Conservation (phyloP, 2,329 filamentous ascomycete species). For the Alternaria sp. region DNA sequence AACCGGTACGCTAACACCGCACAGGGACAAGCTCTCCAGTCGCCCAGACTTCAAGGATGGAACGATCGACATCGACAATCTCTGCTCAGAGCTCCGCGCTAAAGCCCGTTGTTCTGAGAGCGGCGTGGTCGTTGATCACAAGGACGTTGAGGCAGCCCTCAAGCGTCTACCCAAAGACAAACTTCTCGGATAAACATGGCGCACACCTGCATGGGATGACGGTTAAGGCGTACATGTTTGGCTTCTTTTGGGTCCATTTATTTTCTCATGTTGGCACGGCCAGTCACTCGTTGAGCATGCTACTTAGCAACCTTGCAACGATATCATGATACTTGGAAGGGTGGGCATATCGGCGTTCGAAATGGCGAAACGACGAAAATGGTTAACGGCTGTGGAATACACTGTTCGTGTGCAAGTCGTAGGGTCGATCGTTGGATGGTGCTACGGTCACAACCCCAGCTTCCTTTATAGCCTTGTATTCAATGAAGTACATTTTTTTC, state of each 20-base stretch:
- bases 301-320: neutral
- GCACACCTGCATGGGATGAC: conserved; percentile 5
- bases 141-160: conserved; percentile 76
- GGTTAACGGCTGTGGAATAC: neutral
- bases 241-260: neutral
- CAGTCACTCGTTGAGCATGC: conserved; percentile 9
- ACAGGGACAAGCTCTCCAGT: conserved; percentile 86
- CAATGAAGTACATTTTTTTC: neutral
- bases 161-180: conserved; percentile 51
- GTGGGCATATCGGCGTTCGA: neutral
- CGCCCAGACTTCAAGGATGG: conserved; percentile 88
- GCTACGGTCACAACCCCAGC: neutral
- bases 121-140: conserved; percentile 86
- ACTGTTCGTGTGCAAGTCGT: neutral
- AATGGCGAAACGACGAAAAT: neutral
- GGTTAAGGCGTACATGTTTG: neutral
- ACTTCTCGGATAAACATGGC: conserved; percentile 2
- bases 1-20: conserved; percentile 38
- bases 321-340: neutral
- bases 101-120: conserved; percentile 95
- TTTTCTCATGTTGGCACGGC: neutral
- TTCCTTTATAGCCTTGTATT: neutral
- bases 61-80: conserved; percentile 89
- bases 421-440: neutral
- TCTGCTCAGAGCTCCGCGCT: conserved; percentile 90